Evolutionary conservation across 768 basidiomycete species (phyloP).

Genomic region (Scleroderma citrinum): DNA sequence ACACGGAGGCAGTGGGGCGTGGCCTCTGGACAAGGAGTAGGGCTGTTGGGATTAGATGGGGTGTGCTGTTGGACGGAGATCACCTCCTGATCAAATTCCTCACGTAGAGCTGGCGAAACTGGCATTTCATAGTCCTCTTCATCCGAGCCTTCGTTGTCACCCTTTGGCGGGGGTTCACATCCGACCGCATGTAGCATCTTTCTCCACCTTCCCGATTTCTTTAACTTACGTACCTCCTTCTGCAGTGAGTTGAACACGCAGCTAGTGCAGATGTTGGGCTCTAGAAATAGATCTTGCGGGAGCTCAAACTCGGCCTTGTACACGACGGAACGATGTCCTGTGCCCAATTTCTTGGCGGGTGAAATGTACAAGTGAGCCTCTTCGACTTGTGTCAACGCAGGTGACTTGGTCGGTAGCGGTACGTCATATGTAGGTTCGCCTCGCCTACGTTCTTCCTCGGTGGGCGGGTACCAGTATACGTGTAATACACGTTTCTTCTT

Average conservation of each 20-base stretch:
- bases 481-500: slow-evolving; percentile 14
- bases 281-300: slow-evolving; percentile 37
- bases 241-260: slow-evolving; percentile 33
- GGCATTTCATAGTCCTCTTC: background rate
- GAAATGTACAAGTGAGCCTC: slow-evolving; percentile 49
- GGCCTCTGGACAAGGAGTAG: no score
- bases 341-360: slow-evolving; percentile 30
- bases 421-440: slow-evolving; percentile 26
- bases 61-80: background rate
- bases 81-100: background rate
- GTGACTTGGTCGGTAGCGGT: slow-evolving; percentile 21
- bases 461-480: slow-evolving; percentile 15
- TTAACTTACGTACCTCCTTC: slow-evolving; percentile 16
- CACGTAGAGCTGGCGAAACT: background rate
- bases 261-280: slow-evolving; percentile 29
- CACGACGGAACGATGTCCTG: slow-evolving; percentile 49
- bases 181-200: slow-evolving; percentile 10
- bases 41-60: no score
- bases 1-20: background rate
- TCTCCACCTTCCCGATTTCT: slow-evolving; percentile 18
- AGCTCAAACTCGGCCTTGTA: slow-evolving; percentile 48
- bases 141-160: slow-evolving; percentile 1
- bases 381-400: slow-evolving; percentile 14
- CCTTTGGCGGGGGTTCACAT: slow-evolving; percentile 1
- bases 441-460: slow-evolving; percentile 18